phyloP scores from a whole-genome alignment of 1,284 basidiomycete genomes.

The Cystobasidiaceae sp. region DNA sequence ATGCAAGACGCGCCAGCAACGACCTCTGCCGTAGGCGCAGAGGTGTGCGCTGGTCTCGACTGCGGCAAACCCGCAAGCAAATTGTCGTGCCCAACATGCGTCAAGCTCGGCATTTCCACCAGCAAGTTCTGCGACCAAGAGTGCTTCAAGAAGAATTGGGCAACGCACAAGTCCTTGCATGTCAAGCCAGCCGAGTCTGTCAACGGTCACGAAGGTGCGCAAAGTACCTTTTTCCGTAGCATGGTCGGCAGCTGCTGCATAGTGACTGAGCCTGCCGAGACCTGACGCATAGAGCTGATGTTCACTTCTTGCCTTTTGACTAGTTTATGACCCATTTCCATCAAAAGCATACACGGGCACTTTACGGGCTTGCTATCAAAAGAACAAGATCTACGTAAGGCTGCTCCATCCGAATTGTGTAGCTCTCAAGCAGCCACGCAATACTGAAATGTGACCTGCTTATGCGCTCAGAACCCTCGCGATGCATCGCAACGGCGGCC shows the following conservation, averaged over 20 bases:
- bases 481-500: constrained; percentile 59
- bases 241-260: background rate
- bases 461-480: constrained; percentile 14
- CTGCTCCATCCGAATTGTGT: no score
- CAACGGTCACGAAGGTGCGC: constrained; percentile 60
- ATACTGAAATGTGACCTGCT: no score
- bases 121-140: constrained; percentile 79
- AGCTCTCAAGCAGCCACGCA: no score
- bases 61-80: constrained; percentile 24
- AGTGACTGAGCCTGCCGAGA: background rate
- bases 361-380: constrained; percentile 66
- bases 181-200: constrained; percentile 13
- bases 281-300: no score
- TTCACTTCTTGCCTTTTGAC: background rate
- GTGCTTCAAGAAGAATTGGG: constrained; percentile 73
- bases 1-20: constrained; percentile 29
- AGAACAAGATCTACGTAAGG: constrained; percentile 26
- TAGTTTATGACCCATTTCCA: constrained; percentile 65
- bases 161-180: constrained; percentile 61
- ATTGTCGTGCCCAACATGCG: constrained; percentile 29
- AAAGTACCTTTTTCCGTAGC: background rate
- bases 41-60: constrained; percentile 18
- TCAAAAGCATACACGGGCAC: constrained; percentile 64
- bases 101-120: constrained; percentile 58
- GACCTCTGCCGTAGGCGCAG: constrained; percentile 13